These are phyloP conservation scores for Trichothecium sympodiale DNA, from an alignment of 2,329 filamentous ascomycete genomes.

Conservation along the genomic window DNA sequence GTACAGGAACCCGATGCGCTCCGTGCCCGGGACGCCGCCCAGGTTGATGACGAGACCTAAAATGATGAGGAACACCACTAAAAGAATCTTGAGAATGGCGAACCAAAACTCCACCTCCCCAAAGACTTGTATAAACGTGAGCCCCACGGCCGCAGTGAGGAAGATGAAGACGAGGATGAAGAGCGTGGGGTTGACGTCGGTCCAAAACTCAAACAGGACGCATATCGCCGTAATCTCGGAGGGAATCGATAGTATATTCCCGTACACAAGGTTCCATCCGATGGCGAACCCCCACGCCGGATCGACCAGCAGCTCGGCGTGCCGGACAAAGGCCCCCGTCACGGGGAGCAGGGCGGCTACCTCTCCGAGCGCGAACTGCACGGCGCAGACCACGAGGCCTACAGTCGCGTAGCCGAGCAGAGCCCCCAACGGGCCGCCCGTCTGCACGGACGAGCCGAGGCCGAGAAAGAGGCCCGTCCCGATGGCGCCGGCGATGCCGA, in stretches of 20 bases:
- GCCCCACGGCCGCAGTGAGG: slow-evolving; percentile 43
- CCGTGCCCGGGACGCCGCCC: slow-evolving; percentile 46
- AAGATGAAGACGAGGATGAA: slow-evolving; percentile 39
- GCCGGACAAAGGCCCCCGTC: slow-evolving; percentile 51
- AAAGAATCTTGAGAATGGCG: slow-evolving; percentile 43
- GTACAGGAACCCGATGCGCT: slow-evolving; percentile 54
- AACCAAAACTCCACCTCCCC: slow-evolving; percentile 48
- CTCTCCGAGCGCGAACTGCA: slow-evolving; percentile 49
- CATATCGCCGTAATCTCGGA: slow-evolving; percentile 53
- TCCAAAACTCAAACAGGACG: slow-evolving; percentile 54
- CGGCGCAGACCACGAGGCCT: slow-evolving; percentile 44
- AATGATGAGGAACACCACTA: slow-evolving; percentile 52
- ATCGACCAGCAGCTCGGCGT: slow-evolving; percentile 49
- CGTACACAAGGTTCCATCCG: slow-evolving; percentile 44
- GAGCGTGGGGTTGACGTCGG: slow-evolving; percentile 39
- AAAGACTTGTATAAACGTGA: slow-evolving; percentile 46
- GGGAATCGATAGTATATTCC: slow-evolving; percentile 41
- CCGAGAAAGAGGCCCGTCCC: slow-evolving; percentile 51
- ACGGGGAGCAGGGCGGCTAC: slow-evolving; percentile 49
- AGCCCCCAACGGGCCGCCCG: slow-evolving; percentile 35
- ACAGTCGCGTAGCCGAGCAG: slow-evolving; percentile 44
- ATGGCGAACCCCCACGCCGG: slow-evolving; percentile 46
- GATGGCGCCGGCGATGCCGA: slow-evolving; percentile 50
- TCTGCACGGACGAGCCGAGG: slow-evolving; percentile 40
- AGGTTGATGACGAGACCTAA: slow-evolving; percentile 52